Base-by-base conservation (phyloP, 2,329 filamentous ascomycete genomes). In the Escovopsis sp. region DNA sequence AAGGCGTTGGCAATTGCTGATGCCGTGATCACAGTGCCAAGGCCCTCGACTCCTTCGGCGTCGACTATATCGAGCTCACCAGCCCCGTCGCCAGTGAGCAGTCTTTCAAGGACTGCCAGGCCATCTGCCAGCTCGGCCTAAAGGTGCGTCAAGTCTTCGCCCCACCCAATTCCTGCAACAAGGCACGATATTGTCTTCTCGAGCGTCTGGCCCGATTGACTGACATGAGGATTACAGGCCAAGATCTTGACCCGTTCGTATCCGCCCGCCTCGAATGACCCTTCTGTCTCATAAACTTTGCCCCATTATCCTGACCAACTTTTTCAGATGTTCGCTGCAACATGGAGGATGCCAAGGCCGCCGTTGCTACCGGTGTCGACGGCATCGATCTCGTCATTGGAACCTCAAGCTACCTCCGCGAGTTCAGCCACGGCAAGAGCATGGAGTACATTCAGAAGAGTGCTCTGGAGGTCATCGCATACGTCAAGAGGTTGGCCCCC, bases 101-200 rank as follows among this genome's bases (percentile, higher is more conserved):
- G 62, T 92, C 84, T 36, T 74, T 78, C 56, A 61, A 65, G 51
- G 88, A 94, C 63, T 94, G 85, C 60, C 79, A 90, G 63, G 77
- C 78, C 38, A 94, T 94, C 53, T 92, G 84, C 79, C 85, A 87
- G 70, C 79, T 94, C 36, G 86, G 86, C 44, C 74, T 94, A 58
- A 87, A 85, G 78, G 72, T 74, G 44, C 69, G 47, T n/a, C 15
- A 33, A 19, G n/a, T n/a, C n/a, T n/a, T n/a, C n/a, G 4, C 39
- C 41, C 17, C 43, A 40, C 15, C 25, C 18, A 8, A 25, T 3
- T 25, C 8, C 21, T 8, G 21, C 21, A 11, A 25, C 4, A 25
- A 3, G 7, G 11, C 11, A 25, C 21, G 21, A 25, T 3, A 25
- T 8, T 11, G 21, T 8, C 21, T 3, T 3, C 7, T 25, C 7